Evolutionary conservation across 2,329 filamentous ascomycete species (phyloP).

Genomic region (Fusarium nisikadoi): DNA sequence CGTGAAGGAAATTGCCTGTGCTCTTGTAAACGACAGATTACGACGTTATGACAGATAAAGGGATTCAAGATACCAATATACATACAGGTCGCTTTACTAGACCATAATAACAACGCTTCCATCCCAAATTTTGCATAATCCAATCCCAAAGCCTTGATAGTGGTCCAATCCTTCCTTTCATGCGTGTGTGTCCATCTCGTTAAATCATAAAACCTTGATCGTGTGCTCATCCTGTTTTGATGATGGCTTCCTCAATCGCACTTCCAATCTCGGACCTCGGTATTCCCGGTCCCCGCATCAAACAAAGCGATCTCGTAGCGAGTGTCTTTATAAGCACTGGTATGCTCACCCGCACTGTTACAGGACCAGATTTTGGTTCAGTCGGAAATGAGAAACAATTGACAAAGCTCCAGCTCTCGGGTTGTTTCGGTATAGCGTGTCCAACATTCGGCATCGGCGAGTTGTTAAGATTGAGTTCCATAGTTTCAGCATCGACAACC

Average conservation of each 20-base stretch:
- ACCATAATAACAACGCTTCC: constrained; percentile 20
- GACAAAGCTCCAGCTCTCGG: constrained; percentile 45
- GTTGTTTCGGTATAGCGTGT: constrained; percentile 20
- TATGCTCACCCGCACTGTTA: constrained; percentile 35
- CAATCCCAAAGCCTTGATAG: neutral
- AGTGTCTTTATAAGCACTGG: constrained; percentile 30
- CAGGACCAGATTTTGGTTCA: constrained; percentile 14
- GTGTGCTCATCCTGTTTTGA: constrained; percentile 5
- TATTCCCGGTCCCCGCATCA: constrained; percentile 42
- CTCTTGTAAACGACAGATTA: constrained; percentile 29
- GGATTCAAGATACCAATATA: constrained; percentile 38
- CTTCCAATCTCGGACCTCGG: constrained; percentile 41
- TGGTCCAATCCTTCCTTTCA: neutral
- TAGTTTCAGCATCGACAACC: constrained; percentile 37
- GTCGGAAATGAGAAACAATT: constrained; percentile 40
- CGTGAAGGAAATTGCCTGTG: neutral
- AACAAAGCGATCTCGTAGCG: constrained; percentile 31
- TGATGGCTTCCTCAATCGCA: constrained; percentile 41
- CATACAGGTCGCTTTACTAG: constrained; percentile 25
- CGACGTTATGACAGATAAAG: constrained; percentile 39
- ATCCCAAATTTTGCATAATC: neutral
- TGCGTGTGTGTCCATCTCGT: neutral
- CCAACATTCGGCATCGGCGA: constrained; percentile 8
- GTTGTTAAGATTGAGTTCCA: constrained; percentile 37
- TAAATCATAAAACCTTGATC: neutral